These are phyloP conservation scores for Aureobasidium sp. DNA, from an alignment of 2,329 filamentous ascomycete species.

Conservation along the genomic window DNA sequence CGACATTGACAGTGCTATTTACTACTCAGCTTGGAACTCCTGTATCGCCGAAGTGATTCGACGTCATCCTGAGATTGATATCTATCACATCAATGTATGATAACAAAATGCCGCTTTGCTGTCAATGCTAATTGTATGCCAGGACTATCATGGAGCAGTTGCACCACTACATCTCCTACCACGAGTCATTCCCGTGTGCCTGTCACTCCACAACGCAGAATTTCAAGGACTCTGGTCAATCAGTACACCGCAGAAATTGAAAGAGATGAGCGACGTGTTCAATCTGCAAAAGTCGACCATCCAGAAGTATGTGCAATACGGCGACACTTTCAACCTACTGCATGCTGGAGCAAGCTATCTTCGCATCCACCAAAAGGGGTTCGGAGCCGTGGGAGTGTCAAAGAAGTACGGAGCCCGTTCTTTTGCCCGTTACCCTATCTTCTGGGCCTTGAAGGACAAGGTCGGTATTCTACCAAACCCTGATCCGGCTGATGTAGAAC, in stretches of 20 bases:
- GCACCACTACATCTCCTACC: constrained; percentile 60
- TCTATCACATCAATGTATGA: constrained; percentile 55
- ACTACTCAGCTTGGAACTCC: constrained; percentile 64
- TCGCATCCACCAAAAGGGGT: constrained; percentile 59
- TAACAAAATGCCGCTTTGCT: no score
- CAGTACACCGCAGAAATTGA: constrained; percentile 52
- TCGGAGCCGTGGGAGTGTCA: constrained; percentile 60
- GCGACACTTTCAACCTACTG: constrained; percentile 61
- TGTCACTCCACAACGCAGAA: constrained; percentile 63
- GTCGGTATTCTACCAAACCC: constrained; percentile 59
- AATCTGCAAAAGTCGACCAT: constrained; percentile 51
- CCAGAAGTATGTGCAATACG: constrained; percentile 58
- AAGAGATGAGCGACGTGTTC: constrained; percentile 59
- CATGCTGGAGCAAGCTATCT: constrained; percentile 60
- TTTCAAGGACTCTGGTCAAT: constrained; percentile 65
- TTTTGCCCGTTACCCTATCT: constrained; percentile 60
- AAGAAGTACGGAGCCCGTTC: constrained; percentile 64
- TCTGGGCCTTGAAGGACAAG: constrained; percentile 50
- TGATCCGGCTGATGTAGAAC: constrained; percentile 57
- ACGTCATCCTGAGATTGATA: constrained; percentile 58
- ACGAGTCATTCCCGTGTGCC: constrained; percentile 52
- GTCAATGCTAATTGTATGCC: no score
- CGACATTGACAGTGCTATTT: constrained; percentile 59
- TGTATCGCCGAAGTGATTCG: constrained; percentile 58
- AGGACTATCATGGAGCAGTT: constrained; percentile 55